Conservation (phyloP, 2,329 filamentous ascomycete species). For the Chrysoporthe puriensis region DNA sequence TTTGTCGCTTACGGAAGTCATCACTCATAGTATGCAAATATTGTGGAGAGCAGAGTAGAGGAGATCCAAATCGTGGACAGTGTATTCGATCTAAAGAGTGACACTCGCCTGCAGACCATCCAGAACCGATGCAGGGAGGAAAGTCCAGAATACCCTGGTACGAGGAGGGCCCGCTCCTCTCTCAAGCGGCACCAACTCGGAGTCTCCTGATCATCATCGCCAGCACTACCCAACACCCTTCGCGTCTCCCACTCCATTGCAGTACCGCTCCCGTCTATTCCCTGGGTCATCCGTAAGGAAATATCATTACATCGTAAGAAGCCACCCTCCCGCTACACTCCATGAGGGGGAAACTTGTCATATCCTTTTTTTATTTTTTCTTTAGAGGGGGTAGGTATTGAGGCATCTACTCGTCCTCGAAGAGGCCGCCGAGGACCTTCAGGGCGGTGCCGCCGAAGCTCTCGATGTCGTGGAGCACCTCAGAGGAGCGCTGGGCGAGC, state of each 20-base stretch:
- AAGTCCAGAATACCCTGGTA: conserved; percentile 6
- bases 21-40: not conserved
- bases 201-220: conserved; percentile 15
- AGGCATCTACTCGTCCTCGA: conserved; percentile 7
- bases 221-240: conserved; percentile 3
- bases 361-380: not conserved
- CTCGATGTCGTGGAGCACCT: conserved; percentile 6
- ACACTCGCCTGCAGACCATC: conserved; percentile 1
- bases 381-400: not conserved
- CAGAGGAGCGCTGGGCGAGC: not conserved
- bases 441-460: conserved; percentile 7
- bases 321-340: not conserved
- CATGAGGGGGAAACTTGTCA: not conserved
- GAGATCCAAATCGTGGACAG: conserved; percentile 15
- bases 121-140: not conserved
- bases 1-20: too few species aligned
- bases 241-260: not conserved
- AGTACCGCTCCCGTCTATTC: not conserved
- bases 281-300: conserved; percentile 1
- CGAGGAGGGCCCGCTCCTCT: conserved; percentile 12
- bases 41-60: not conserved
- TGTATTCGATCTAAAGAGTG: conserved; percentile 18
- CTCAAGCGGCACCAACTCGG: conserved; percentile 1
- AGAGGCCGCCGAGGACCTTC: conserved; percentile 9
- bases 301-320: conserved; percentile 2